Evolutionary conservation across 2,329 filamentous ascomycete species (phyloP), one percentile per base, ranked within the genome.

Genomic region (Aspergillus aculeatinus): DNA sequence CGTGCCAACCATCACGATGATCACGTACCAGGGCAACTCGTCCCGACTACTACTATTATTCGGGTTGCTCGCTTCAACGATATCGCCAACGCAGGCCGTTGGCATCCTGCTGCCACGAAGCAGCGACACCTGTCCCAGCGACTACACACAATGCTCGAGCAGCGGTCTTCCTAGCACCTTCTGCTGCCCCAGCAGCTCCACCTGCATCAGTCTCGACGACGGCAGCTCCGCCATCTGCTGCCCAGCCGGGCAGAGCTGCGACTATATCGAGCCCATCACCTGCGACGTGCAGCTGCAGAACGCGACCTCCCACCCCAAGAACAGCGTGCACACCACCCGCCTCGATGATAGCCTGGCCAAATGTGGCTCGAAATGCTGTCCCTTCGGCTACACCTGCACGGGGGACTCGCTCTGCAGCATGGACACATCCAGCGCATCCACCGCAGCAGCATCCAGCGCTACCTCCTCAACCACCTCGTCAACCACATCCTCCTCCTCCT

Each of bases 171-270:
- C 79, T 7, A 68, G 68, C 16, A 68, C 74, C 53, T 82, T 81
- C 65, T 80, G 77, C 65, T 82, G 80, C 59, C 68, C 75, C 23
- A 71, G 73, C 33, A 70, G 67, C 10, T 72, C 72, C 16, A 76
- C 69, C 44, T 82, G 80, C 62, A 65, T 80, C 52, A 73, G 73
- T 48, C 59, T 81, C 39, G 79, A 81, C 60, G 65, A 71, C 55
- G 72, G 70, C 11, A 78, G 70, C 35, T 77, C 78, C 3, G 78
- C 73, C 29, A 72, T 82, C 25, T 82, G 80, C 67, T 82, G 80
- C 65, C 79, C 79, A n/a, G 67, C 71, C 11, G 78, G 76, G 4
- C 59, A 68, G 27, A 68, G 70, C 53, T 82, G 80, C 63, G 63
- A 70, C 14, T 74, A 70, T 55, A 81, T 82, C 51, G 61, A 72